Evolutionary conservation across 148 eudicot genomes (phyloP).

Genomic region (Limonium bicolor): DNA sequence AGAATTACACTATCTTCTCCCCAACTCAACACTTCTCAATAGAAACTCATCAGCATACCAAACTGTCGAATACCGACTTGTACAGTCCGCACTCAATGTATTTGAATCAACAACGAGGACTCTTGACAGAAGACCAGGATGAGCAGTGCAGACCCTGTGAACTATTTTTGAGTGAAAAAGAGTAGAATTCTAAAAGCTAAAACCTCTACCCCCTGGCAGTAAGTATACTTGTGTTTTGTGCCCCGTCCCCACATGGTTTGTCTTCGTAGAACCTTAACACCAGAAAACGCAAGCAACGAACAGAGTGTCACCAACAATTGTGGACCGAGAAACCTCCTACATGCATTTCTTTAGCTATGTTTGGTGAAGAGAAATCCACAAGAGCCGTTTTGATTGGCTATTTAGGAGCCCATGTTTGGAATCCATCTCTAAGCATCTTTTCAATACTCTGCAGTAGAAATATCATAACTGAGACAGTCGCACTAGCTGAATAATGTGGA

Average conservation of each 20-base stretch:
- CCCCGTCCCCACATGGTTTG: constrained; percentile 99
- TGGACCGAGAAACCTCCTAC: constrained; percentile 92
- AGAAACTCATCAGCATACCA: constrained; percentile 93
- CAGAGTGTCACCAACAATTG: constrained; percentile 85
- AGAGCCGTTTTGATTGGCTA: constrained; percentile 54
- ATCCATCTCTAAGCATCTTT: constrained; percentile 69
- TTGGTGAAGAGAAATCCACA: constrained; percentile 95
- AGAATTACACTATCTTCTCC: constrained; percentile 52
- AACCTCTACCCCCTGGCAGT: too few relatives aligned
- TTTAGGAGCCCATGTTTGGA: constrained; percentile 79
- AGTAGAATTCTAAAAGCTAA: too few relatives aligned
- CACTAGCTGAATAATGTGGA: too few relatives aligned
- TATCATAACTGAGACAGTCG: too few relatives aligned
- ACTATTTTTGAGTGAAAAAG: too few relatives aligned
- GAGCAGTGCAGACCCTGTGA: too few relatives aligned
- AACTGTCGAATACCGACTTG: constrained; percentile 52
- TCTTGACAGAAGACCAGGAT: too few relatives aligned
- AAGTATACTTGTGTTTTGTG: too few relatives aligned
- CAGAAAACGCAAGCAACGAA: constrained; percentile 87
- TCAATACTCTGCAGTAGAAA: constrained; percentile 82
- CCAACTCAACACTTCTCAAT: constrained; percentile 52
- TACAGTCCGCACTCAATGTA: too few relatives aligned
- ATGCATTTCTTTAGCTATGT: constrained; percentile 99
- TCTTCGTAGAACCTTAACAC: constrained; percentile 82
- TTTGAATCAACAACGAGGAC: too few relatives aligned